These are phyloP conservation scores for Ogataea thermomethanolica DNA, from an alignment of 805 yeast genomes.

Conservation along the genomic window DNA sequence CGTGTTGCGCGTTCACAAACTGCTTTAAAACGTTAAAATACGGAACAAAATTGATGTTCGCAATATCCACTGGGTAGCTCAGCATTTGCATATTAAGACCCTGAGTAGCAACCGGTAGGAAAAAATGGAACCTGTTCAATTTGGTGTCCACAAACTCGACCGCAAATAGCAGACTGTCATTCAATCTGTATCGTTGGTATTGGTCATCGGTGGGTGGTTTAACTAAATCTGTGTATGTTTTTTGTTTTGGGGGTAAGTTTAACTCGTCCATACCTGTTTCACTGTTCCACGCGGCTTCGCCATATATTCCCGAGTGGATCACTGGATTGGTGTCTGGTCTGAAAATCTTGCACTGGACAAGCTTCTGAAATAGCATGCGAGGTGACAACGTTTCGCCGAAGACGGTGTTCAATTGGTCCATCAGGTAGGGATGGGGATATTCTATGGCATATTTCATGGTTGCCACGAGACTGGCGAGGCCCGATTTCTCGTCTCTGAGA, in stretches of 20 bases:
- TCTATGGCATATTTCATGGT: slow-evolving; percentile 30
- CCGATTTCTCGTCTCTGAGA: slow-evolving; percentile 12
- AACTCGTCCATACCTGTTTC: slow-evolving; percentile 2
- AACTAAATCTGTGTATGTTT: neutral
- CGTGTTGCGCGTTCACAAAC: slow-evolving; percentile 5
- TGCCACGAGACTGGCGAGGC: slow-evolving; percentile 22
- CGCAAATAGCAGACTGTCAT: slow-evolving; percentile 23
- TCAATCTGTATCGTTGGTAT: slow-evolving; percentile 12
- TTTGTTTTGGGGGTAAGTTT: slow-evolving; percentile 1
- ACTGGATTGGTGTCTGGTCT: slow-evolving; percentile 21
- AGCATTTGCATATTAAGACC: slow-evolving; percentile 12
- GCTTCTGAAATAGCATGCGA: slow-evolving; percentile 13
- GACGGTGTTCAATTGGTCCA: slow-evolving; percentile 13
- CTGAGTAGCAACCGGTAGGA: slow-evolving; percentile 26
- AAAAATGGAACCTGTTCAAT: slow-evolving; percentile 20
- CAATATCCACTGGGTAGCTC: slow-evolving; percentile 16
- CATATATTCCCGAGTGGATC: slow-evolving; percentile 27
- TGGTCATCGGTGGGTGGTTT: too few species aligned
- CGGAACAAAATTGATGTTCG: slow-evolving; percentile 7
- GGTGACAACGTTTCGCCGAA: slow-evolving; percentile 15
- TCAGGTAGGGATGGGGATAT: slow-evolving; percentile 31
- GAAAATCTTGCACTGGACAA: slow-evolving; percentile 19
- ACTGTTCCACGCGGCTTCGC: neutral
- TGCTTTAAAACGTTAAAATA: slow-evolving; percentile 11
- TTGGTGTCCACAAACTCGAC: slow-evolving; percentile 17